Base-by-base conservation (phyloP, 148 eudicot genomes). In the Heliamphora exappendiculata region DNA sequence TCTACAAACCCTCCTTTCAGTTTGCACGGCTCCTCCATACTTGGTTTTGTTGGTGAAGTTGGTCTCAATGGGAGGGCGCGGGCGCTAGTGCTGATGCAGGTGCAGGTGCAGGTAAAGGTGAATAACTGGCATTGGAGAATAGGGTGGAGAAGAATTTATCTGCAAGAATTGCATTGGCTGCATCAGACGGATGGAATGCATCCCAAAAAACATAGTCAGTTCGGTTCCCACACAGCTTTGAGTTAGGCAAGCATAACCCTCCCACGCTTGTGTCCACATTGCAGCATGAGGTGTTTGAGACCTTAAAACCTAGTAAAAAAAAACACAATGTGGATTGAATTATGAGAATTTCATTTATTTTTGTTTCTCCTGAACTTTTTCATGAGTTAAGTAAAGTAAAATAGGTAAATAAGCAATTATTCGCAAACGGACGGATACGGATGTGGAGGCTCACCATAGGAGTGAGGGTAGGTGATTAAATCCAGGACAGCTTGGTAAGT, bases 171-270 rank as follows among this genome's bases (percentile, higher is more conserved):
- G 63, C 84, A 82, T 94, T 94, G 0, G 98, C 98, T 7, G 96
- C 97, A 79, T 94, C 96, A 0, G 98, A 86, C 5, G 98, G 98
- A 77, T 94, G 97, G 55, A 92, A 92, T 0, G 98, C 97, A 65
- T 94, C 98, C 96, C 93, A 94, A 26, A 94, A 94, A 1, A 94
- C 98, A 29, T 90, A 92, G 0, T 92, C 97, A 0, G 29, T 87
- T 6, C 97, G 78, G 34, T 94, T 87, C 1, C 26, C 71, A 79
- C 98, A 94, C 36, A 90, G 11, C 64, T 88, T 90, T 2, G 98
- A 89, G 85, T 90, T 92, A 0, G 97, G 86, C 74, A 92, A 67
- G 86, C 98, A 94, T 5, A 94, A 74, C 53, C 98, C 98, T 28
- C 97, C 96, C 10, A 94, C 13, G 20, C 66, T 77, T 34, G 93